A percentile compares a stretch with the other conserved stretches of the same genome.
These are phyloP conservation scores for Phytophthora niederhauseri DNA, from an alignment of 352 stramenopile species.

Conservation along the genomic window DNA sequence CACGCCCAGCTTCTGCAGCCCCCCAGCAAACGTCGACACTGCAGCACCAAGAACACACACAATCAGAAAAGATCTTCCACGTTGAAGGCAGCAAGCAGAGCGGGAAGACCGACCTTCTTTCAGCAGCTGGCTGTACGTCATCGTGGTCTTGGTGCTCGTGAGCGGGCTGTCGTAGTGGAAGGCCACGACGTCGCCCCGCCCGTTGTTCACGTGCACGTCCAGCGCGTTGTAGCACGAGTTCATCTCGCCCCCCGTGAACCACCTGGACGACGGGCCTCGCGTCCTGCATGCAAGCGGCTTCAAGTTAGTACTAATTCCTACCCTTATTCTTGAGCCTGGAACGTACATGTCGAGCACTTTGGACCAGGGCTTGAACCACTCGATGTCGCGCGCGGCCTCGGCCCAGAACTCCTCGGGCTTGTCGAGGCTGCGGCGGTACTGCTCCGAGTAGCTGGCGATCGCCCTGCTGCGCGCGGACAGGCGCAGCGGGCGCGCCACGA, in stretches of 20 bases:
- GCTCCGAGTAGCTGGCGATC: slow-evolving; percentile 46
- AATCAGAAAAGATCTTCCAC: background rate
- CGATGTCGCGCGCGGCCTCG: slow-evolving; percentile 53
- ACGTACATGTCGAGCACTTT: slow-evolving; percentile 52
- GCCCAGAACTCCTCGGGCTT: slow-evolving; percentile 56
- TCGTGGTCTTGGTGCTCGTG: slow-evolving; percentile 58
- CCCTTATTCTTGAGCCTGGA: background rate
- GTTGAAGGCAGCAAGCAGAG: background rate
- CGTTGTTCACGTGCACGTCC: slow-evolving; percentile 61
- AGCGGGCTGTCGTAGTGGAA: slow-evolving; percentile 69
- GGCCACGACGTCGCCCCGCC: slow-evolving; percentile 56
- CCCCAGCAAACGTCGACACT: slow-evolving; percentile 70
- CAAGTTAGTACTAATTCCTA: background rate
- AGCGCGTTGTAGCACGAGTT: slow-evolving; percentile 77
- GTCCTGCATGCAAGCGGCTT: slow-evolving; percentile 26
- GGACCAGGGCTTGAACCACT: slow-evolving; percentile 60
- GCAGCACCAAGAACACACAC: background rate
- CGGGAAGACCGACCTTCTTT: slow-evolving; percentile 43
- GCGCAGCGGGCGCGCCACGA: slow-evolving; percentile 3
- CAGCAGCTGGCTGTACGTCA: slow-evolving; percentile 81
- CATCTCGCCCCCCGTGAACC: slow-evolving; percentile 67
- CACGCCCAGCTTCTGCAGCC: slow-evolving; percentile 59
- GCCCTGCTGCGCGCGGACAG: slow-evolving; percentile 3
- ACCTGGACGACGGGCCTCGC: slow-evolving; percentile 39
- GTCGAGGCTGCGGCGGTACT: slow-evolving; percentile 52